Conservation (phyloP, 768 basidiomycete species). For the Xerocomellus intermedius region DNA sequence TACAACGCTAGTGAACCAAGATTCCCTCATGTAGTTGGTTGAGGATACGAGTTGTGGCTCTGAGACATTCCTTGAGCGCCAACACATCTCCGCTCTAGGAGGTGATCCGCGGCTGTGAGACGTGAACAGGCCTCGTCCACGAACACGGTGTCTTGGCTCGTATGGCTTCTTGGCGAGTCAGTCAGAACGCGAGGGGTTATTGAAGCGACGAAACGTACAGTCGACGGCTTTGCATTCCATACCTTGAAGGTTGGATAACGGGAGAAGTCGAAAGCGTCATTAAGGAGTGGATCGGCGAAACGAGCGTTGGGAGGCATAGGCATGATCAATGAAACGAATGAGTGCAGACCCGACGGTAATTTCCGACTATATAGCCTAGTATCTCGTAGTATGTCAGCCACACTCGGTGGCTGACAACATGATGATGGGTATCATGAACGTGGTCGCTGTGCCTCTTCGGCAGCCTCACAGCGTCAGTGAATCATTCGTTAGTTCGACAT, state of each 20-base stretch:
- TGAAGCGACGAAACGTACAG: constrained; percentile 6
- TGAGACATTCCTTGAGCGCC: constrained; percentile 20
- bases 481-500: neutral
- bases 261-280: constrained; percentile 20
- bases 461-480: neutral
- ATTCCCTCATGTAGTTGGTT: constrained; percentile 14
- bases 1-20: constrained; percentile 15
- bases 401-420: constrained; percentile 12
- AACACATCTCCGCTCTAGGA: neutral
- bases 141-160: neutral
- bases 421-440: too few species aligned
- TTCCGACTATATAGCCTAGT: neutral
- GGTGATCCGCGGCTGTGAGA: neutral
- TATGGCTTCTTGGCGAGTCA: neutral
- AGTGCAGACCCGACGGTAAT: neutral
- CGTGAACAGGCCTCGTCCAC: constrained; percentile 1
- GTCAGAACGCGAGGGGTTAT: neutral
- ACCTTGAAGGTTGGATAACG: constrained; percentile 9
- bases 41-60: constrained; percentile 23
- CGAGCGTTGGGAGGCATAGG: constrained; percentile 15
- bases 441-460: neutral
- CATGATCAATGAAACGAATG: neutral
- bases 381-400: constrained; percentile 11
- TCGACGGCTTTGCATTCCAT: neutral
- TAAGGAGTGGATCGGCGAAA: constrained; percentile 21